phyloP scores from a whole-genome alignment of 2,329 filamentous ascomycete species.

The Diaporthe destruens region DNA sequence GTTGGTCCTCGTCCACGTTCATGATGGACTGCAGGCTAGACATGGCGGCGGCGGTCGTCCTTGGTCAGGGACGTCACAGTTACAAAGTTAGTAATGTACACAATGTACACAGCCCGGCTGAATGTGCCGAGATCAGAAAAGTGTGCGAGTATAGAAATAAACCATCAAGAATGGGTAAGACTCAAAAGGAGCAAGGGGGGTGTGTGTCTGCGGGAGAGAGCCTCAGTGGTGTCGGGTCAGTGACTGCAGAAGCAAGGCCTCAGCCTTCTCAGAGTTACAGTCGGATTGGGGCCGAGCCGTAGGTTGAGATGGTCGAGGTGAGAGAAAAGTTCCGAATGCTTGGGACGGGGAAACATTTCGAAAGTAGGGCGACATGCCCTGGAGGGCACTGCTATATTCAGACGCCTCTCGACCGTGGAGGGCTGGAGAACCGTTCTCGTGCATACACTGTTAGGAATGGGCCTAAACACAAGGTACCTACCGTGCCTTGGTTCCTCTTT shows the following conservation, averaged over 20 bases:
- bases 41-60: constrained; percentile 59
- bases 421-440: constrained; percentile 42
- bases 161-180: constrained; percentile 47
- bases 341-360: constrained; percentile 53
- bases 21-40: constrained; percentile 69
- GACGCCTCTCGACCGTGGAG: constrained; percentile 49
- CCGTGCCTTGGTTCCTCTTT: constrained; percentile 39
- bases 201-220: constrained; percentile 42
- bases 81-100: constrained; percentile 60
- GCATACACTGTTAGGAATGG: constrained; percentile 35
- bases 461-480: constrained; percentile 39
- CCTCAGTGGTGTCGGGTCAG: constrained; percentile 41
- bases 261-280: constrained; percentile 54
- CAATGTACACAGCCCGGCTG: constrained; percentile 60
- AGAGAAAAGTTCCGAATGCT: constrained; percentile 52
- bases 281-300: constrained; percentile 46
- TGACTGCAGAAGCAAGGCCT: constrained; percentile 45
- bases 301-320: constrained; percentile 47
- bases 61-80: constrained; percentile 57
- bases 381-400: constrained; percentile 58
- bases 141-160: constrained; percentile 51
- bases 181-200: constrained; percentile 44
- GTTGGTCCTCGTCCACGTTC: constrained; percentile 65
- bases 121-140: constrained; percentile 51
- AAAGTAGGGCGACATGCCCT: constrained; percentile 50